phyloP scores from a whole-genome alignment of 2,329 filamentous ascomycete genomes.

The Hypomyces perniciosus region DNA sequence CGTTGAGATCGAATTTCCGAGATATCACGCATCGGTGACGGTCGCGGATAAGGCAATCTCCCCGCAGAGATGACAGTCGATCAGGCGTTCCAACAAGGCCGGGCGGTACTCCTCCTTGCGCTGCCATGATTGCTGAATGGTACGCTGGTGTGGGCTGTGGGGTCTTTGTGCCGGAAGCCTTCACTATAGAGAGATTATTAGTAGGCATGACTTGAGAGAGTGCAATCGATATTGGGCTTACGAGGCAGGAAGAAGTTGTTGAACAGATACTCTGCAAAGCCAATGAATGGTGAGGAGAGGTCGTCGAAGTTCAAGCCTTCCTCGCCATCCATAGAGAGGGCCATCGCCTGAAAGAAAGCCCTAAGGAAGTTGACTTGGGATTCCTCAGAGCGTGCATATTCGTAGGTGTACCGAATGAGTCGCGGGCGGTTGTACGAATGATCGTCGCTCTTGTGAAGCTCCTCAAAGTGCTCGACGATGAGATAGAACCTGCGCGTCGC shows the following conservation, averaged over 20 bases:
- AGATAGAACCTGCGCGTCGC: background rate
- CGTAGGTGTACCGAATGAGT: background rate
- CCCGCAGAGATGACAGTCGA: conserved; percentile 8
- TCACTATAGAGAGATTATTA: no score
- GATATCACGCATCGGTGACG: conserved; percentile 13
- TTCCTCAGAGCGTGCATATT: background rate
- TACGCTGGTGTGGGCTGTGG: background rate
- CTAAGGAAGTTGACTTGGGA: background rate
- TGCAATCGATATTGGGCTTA: no score
- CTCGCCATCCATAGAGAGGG: background rate
- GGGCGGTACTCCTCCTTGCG: no score
- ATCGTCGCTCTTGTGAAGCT: background rate
- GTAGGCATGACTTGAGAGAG: no score
- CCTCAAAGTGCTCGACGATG: background rate
- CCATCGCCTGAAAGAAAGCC: background rate
- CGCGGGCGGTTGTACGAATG: background rate
- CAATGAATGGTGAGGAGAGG: background rate
- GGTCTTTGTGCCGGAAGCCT: background rate
- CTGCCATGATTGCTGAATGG: background rate
- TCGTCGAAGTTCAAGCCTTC: background rate
- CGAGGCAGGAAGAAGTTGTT: background rate
- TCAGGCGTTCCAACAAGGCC: conserved; percentile 10
- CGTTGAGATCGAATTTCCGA: background rate
- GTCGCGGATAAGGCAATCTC: conserved; percentile 11
- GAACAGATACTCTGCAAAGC: background rate